phyloP scores from a whole-genome alignment of 83 land plant genomes.

The Picea mariana region DNA sequence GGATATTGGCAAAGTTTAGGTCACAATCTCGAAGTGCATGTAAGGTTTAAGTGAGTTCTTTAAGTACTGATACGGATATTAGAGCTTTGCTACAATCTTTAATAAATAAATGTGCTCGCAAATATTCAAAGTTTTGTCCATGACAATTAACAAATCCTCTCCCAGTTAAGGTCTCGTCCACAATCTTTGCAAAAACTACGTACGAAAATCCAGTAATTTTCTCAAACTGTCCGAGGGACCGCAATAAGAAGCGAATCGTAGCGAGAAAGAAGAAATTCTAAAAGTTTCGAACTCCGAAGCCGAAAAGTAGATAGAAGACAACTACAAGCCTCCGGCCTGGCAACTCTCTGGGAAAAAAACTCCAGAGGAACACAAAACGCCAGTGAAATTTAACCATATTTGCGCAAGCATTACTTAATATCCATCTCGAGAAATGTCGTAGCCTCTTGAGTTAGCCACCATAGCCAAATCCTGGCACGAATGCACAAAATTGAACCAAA shows the following conservation, averaged over 20 bases:
- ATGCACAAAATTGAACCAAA: constrained; percentile 2
- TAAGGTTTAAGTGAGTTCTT: no score
- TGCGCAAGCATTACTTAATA: neutral
- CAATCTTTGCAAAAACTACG: neutral
- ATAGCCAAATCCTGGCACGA: neutral
- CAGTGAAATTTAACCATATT: neutral
- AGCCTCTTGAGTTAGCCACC: neutral
- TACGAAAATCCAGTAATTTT: neutral
- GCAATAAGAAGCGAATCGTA: neutral
- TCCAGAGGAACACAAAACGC: neutral
- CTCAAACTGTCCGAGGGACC: neutral
- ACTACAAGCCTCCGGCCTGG: neutral
- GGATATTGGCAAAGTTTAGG: neutral
- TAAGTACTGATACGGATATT: no score
- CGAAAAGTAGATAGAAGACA: neutral
- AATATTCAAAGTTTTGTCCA: neutral
- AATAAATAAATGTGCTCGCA: neutral
- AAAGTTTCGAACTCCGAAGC: no score
- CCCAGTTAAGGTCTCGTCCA: neutral
- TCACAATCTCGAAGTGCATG: neutral
- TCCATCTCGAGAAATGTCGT: neutral
- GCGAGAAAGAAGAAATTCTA: no score
- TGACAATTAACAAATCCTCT: neutral
- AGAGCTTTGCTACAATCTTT: neutral
- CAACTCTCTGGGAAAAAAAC: neutral